These are phyloP conservation scores for Medicago truncatula DNA, from an alignment of 306 rosid genomes.

Conservation along the genomic window MtrunA17r5.0-ANR NC_053042.1:28922001-28922500, in stretches of 20 bases:
- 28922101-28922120: neutral
- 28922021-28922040: neutral
- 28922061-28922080: slow-evolving; percentile 5
- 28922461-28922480: slow-evolving; percentile 42
- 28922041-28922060: neutral
- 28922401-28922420: neutral
- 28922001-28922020: neutral
- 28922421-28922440: slow-evolving; percentile 36
- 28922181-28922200: slow-evolving; percentile 53
- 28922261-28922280: neutral
- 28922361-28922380: slow-evolving; percentile 27
- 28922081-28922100: neutral
- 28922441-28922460: slow-evolving; percentile 45
- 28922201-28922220: slow-evolving; percentile 51
- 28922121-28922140: slow-evolving; percentile 26
- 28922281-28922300: neutral
- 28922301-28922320: slow-evolving; percentile 11
- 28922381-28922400: slow-evolving; percentile 16
- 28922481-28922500: slow-evolving; percentile 43
- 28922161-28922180: slow-evolving; percentile 40
- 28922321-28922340: neutral
- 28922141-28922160: slow-evolving; percentile 30
- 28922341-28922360: slow-evolving; percentile 5
- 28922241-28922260: slow-evolving; percentile 40
- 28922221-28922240: slow-evolving; percentile 39